Evolutionary conservation across 305 asterid species (phyloP).

Genomic region (Nicotiana rustica): DNA sequence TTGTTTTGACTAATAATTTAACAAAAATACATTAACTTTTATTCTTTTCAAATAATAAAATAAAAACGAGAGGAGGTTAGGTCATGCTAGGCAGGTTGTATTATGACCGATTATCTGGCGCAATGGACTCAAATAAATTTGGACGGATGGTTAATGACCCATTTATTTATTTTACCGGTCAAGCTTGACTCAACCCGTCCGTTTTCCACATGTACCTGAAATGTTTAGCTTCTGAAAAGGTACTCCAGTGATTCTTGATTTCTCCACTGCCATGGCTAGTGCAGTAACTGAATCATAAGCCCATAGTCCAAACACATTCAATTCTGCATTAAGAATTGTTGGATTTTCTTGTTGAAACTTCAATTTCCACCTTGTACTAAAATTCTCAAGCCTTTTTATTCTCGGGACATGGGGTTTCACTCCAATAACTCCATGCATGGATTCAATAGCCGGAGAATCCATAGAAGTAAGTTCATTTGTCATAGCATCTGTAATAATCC

Average conservation of each 20-base stretch:
- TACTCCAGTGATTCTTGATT: slow-evolving; percentile 35
- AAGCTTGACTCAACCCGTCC: background rate
- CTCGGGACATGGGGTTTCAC: slow-evolving; percentile 56
- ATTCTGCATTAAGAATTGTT: slow-evolving; percentile 18
- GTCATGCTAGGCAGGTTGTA: too few relatives aligned
- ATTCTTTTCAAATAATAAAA: background rate
- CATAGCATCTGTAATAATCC: slow-evolving; percentile 62
- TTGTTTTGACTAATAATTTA: too few relatives aligned
- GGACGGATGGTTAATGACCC: background rate
- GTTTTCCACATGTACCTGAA: slow-evolving; percentile 24
- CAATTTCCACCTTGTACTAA: slow-evolving; percentile 48
- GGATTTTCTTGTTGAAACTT: slow-evolving; percentile 36
- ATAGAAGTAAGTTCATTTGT: slow-evolving; percentile 38
- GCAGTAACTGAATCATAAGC: slow-evolving; percentile 65
- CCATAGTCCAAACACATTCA: slow-evolving; percentile 59
- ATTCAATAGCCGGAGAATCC: slow-evolving; percentile 43
- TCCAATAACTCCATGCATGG: slow-evolving; percentile 78
- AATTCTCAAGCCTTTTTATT: slow-evolving; percentile 43
- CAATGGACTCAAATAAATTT: background rate
- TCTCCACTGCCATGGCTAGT: slow-evolving; percentile 70
- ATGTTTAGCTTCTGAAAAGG: slow-evolving; percentile 33
- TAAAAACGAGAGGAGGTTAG: too few relatives aligned
- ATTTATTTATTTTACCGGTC: background rate
- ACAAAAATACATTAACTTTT: too few relatives aligned
- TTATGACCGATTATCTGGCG: too few relatives aligned